A percentile compares a stretch with the other conserved stretches of the same genome.
These are phyloP conservation scores for Nepenthes gracilis DNA, from an alignment of 148 eudicot species.

Conservation along the genomic window DNA sequence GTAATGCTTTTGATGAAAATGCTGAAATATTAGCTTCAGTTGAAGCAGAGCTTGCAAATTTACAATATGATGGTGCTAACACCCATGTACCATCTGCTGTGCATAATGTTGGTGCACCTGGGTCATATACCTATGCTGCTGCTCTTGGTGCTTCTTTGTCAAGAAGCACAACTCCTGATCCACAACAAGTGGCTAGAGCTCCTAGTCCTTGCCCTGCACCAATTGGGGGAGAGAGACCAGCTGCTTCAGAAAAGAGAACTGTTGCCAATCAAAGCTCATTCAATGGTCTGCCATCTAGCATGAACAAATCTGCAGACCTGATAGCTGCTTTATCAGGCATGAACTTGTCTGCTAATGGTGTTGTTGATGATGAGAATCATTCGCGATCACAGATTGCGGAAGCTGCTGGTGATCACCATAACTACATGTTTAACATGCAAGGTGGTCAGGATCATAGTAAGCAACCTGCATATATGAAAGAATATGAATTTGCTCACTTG, in stretches of 20 bases:
- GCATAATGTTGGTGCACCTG: constrained; percentile 34
- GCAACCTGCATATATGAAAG: constrained; percentile 40
- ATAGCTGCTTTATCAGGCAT: constrained; percentile 70
- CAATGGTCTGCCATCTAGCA: constrained; percentile 40
- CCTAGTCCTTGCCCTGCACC: constrained; percentile 96
- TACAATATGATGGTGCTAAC: constrained; percentile 32
- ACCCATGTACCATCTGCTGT: constrained; percentile 31
- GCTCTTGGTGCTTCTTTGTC: constrained; percentile 78
- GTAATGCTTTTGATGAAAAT: constrained; percentile 70
- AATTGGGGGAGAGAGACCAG: constrained; percentile 72
- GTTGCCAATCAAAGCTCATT: constrained; percentile 43
- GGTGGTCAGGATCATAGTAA: constrained; percentile 35
- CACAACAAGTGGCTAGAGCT: constrained; percentile 69
- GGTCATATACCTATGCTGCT: constrained; percentile 85
- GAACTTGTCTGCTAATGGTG: constrained; percentile 58
- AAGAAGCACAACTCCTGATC: constrained; percentile 91
- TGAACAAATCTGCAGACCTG: constrained; percentile 46
- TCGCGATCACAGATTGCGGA: constrained; percentile 36
- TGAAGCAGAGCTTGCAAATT: constrained; percentile 63
- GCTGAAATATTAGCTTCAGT: constrained; percentile 31
- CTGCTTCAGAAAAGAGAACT: constrained; percentile 42
- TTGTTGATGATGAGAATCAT: constrained; percentile 29
- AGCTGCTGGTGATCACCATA: constrained; percentile 37
- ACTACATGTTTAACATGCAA: constrained; percentile 39
- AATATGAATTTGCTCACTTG: constrained; percentile 38